Percentiles rank a stretch among this genome's conserved stretches.
Evolutionary conservation across 257 asterid genomes (phyloP).

Genomic region (Petrea volubilis): DNA sequence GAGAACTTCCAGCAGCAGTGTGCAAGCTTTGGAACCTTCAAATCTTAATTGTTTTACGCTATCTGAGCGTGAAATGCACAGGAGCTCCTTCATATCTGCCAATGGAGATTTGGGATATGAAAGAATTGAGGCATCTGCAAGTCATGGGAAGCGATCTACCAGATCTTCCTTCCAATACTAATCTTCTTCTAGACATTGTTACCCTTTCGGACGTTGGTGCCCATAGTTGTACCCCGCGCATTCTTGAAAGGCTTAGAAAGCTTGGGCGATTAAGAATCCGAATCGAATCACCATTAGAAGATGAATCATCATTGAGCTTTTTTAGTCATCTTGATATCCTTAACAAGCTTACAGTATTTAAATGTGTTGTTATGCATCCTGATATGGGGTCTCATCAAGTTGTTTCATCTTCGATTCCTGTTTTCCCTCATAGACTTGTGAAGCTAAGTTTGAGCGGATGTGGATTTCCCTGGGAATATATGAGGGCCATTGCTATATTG

Average conservation of each 20-base stretch:
- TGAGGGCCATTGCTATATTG: no score
- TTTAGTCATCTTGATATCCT: not conserved
- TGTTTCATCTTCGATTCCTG: not conserved
- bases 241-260: not conserved
- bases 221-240: not conserved
- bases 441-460: no score
- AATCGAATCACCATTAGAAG: not conserved
- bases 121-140: not conserved
- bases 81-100: not conserved
- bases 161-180: not conserved
- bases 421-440: no score
- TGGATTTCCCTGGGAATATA: no score
- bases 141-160: not conserved
- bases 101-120: not conserved
- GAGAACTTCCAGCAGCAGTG: not conserved
- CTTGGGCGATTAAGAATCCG: not conserved
- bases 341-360: not conserved
- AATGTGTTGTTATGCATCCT: not conserved
- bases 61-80: not conserved
- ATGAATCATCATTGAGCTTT: not conserved
- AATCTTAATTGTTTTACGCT: not conserved
- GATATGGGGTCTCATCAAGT: not conserved
- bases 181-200: not conserved
- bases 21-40: not conserved
- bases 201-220: not conserved